Evolutionary conservation across 768 basidiomycete genomes (phyloP).

Genomic region (Lentinula boryana): DNA sequence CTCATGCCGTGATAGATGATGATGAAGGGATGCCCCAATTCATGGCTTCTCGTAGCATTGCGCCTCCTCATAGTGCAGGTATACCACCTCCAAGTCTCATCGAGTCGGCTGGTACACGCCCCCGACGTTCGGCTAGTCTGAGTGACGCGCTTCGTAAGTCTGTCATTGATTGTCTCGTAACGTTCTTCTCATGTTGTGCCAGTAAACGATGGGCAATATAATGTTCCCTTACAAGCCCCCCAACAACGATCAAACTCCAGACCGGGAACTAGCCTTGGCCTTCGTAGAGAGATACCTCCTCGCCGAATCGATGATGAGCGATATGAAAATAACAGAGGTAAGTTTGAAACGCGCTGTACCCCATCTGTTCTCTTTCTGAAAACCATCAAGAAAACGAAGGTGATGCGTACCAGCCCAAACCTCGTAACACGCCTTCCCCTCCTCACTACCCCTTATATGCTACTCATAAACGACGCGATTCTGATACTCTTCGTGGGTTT

Average conservation of each 20-base stretch:
- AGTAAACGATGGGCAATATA: constrained; percentile 18
- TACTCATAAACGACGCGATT: constrained; percentile 64
- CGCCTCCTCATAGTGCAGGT: constrained; percentile 3
- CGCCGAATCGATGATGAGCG: constrained; percentile 32
- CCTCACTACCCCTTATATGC: constrained; percentile 23
- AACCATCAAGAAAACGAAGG: constrained; percentile 11
- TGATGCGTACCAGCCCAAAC: constrained; percentile 18
- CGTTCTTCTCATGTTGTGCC: constrained; percentile 17
- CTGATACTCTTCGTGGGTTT: constrained; percentile 63
- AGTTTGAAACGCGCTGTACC: background rate
- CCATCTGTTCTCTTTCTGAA: background rate
- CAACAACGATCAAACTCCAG: constrained; percentile 22
- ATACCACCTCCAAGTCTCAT: constrained; percentile 16
- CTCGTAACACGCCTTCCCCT: constrained; percentile 36
- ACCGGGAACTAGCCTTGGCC: constrained; percentile 39
- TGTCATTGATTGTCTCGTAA: background rate
- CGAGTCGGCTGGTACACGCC: constrained; percentile 44
- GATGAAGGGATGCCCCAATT: constrained; percentile 2
- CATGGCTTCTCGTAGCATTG: background rate
- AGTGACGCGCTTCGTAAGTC: constrained; percentile 45
- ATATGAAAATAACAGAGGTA: constrained; percentile 8
- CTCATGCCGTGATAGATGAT: background rate
- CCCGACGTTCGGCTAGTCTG: constrained; percentile 71
- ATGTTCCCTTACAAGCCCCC: constrained; percentile 10
- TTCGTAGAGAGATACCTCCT: constrained; percentile 20